Base-by-base conservation (phyloP, 2,329 filamentous ascomycete genomes). In the Ceratocystis cubensis region DNA sequence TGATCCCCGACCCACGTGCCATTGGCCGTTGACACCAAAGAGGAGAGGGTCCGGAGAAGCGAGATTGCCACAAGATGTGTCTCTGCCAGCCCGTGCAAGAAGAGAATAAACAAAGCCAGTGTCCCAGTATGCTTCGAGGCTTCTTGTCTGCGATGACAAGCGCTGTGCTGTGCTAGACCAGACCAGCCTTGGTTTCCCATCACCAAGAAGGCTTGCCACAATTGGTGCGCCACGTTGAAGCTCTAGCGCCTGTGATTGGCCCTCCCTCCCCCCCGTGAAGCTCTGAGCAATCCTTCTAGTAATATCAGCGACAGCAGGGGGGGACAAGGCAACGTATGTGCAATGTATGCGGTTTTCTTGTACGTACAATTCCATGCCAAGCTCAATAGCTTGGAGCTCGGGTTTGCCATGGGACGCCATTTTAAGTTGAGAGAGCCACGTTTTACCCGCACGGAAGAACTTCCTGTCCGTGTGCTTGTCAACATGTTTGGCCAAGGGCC, bases 1-100 rank as follows among this genome's bases (percentile, higher is more conserved):
- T 59, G 56, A 59, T 59, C 56, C 17, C 56, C 56, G 28, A 37
- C 56, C 56, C 56, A 59, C 56, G 56, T 59, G 56, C 56, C 56
- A 33, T 59, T 59, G 28, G 28, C 15, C 6, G 56, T n/a, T 59
- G 28, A n/a, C 56, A 33, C 33, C 6, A 33, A 33, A n/a, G 56
- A 33, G 25, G 5, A n/a, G 28, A n/a, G 2, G n/a, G 56, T 5
- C 56, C 15, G 56, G 28, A 1, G 56, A 59, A 59, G 56, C 56
- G 56, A 59, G 13, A 59, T 59, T 59, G 28, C 25, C 20, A n/a
- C 53, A n/a, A 15, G 20, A 8, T 2, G 22, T 57, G 22, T 15
- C 53, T 28, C 53, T 20, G 48, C 5, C 7, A 57, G 20, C 5
- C 1, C 7, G 13, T 5, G 2, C 53, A 22, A 6, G 5, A 57